Percentiles rank a stretch among this genome's conserved stretches.
phyloP scores from a whole-genome alignment of 805 yeast species.

The Sugiyamaella lignohabitans region DNA sequence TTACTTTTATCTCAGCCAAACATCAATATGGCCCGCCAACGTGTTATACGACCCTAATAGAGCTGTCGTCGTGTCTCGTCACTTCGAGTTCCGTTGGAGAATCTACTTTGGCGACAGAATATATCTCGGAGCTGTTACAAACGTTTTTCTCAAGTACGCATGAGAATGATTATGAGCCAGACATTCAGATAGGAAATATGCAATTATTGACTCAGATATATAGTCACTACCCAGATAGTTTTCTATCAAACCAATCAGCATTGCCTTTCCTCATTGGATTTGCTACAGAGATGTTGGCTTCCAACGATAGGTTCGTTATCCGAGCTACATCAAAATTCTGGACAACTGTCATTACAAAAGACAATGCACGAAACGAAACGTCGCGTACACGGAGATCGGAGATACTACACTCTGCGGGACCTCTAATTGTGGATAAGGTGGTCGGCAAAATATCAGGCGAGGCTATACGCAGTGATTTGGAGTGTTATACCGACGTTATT shows the following conservation, averaged over 20 bases:
- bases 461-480: conserved; percentile 40
- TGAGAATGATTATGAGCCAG: conserved; percentile 20
- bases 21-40: conserved; percentile 22
- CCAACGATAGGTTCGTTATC: conserved; percentile 51
- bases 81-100: conserved; percentile 11
- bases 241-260: conserved; percentile 14
- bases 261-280: conserved; percentile 29
- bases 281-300: conserved; percentile 37
- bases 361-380: neutral
- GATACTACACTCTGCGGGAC: conserved; percentile 28
- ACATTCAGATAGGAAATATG: conserved; percentile 25
- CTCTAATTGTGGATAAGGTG: conserved; percentile 33
- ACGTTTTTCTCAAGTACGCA: conserved; percentile 16
- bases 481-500: conserved; percentile 37
- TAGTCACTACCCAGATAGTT: conserved; percentile 11
- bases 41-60: conserved; percentile 23
- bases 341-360: conserved; percentile 37
- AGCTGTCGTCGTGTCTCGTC: conserved; percentile 27
- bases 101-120: neutral
- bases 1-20: conserved; percentile 38
- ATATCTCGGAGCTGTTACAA: conserved; percentile 9
- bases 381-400: conserved; percentile 5
- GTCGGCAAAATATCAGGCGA: conserved; percentile 37
- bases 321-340: conserved; percentile 51
- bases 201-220: conserved; percentile 25